Conservation (phyloP, 768 basidiomycete genomes). For the Calocybe indica region DNA sequence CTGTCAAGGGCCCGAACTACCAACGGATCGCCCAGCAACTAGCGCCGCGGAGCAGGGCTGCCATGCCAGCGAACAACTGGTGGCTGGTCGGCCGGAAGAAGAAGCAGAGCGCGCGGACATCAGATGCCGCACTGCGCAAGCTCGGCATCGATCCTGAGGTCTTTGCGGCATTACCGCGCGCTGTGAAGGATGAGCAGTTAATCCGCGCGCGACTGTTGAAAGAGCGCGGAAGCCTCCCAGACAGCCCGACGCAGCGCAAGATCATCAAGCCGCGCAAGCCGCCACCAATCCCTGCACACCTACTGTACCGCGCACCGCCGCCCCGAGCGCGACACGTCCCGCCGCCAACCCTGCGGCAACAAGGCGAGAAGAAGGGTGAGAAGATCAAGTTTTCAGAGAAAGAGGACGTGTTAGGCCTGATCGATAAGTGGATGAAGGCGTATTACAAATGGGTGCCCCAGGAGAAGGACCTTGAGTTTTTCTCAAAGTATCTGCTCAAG, state of each 20-base stretch:
- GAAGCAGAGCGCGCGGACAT: slow-evolving; percentile 30
- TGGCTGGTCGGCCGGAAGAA: slow-evolving; percentile 19
- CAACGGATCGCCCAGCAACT: slow-evolving; percentile 60
- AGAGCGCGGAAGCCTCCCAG: slow-evolving; percentile 32
- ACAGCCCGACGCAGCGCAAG: slow-evolving; percentile 36
- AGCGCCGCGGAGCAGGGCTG: slow-evolving; percentile 45
- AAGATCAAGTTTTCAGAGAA: slow-evolving; percentile 57
- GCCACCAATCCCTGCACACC: slow-evolving; percentile 31
- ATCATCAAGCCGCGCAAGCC: slow-evolving; percentile 49
- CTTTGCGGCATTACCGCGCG: slow-evolving; percentile 56
- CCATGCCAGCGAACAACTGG: slow-evolving; percentile 24
- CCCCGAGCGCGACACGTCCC: slow-evolving; percentile 48
- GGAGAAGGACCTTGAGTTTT: slow-evolving; percentile 66
- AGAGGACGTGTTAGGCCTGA: slow-evolving; percentile 64
- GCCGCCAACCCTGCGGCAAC: slow-evolving; percentile 50
- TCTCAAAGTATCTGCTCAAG: slow-evolving; percentile 66
- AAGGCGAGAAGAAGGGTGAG: slow-evolving; percentile 49
- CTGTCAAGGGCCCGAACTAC: slow-evolving; percentile 35
- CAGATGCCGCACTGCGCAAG: slow-evolving; percentile 50
- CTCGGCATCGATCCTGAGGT: slow-evolving; percentile 73
- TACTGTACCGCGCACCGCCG: slow-evolving; percentile 42
- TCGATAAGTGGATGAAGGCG: slow-evolving; percentile 72
- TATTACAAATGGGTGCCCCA: slow-evolving; percentile 62
- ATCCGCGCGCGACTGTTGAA: slow-evolving; percentile 49
- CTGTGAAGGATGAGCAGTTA: slow-evolving; percentile 72